Evolutionary conservation across 192 early-diverging fungal species (phyloP).

Genomic region (Powellomyces hirtus): DNA sequence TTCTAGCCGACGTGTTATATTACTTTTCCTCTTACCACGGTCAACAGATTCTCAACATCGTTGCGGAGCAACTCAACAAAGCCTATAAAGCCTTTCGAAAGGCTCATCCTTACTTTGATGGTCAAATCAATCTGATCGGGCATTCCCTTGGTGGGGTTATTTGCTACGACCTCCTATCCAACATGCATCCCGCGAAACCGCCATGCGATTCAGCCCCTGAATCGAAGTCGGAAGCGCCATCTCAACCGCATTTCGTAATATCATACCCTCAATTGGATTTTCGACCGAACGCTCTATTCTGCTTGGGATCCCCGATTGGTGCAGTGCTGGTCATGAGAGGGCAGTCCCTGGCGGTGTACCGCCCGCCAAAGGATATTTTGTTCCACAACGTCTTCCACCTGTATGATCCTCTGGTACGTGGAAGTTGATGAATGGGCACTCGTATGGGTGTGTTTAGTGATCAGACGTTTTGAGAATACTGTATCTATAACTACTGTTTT

Average conservation of each 20-base stretch:
- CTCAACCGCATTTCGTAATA: slow-evolving; percentile 32
- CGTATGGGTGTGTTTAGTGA: background rate
- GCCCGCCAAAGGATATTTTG: slow-evolving; percentile 27
- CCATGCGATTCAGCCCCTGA: background rate
- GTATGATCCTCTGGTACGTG: slow-evolving; percentile 48
- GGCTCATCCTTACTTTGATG: slow-evolving; percentile 37
- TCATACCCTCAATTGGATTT: slow-evolving; percentile 45
- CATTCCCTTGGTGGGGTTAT: slow-evolving; percentile 51
- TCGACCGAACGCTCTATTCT: slow-evolving; percentile 39
- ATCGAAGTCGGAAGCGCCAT: background rate
- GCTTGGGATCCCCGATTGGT: slow-evolving; percentile 45
- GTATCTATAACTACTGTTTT: slow-evolving; percentile 4
- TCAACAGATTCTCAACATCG: slow-evolving; percentile 26
- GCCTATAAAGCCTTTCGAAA: slow-evolving; percentile 28
- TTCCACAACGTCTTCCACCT: slow-evolving; percentile 51
- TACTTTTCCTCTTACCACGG: slow-evolving; percentile 51
- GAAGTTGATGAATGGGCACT: background rate
- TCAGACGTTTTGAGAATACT: background rate
- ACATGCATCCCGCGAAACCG: slow-evolving; percentile 19
- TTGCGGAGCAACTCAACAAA: slow-evolving; percentile 37
- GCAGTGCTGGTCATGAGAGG: slow-evolving; percentile 51
- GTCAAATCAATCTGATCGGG: slow-evolving; percentile 38
- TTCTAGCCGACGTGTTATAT: slow-evolving; percentile 48
- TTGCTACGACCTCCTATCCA: slow-evolving; percentile 44
- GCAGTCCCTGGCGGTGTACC: slow-evolving; percentile 26